phyloP scores from a whole-genome alignment of 345 rosid genomes.

The Eutrema japonicum region DNA sequence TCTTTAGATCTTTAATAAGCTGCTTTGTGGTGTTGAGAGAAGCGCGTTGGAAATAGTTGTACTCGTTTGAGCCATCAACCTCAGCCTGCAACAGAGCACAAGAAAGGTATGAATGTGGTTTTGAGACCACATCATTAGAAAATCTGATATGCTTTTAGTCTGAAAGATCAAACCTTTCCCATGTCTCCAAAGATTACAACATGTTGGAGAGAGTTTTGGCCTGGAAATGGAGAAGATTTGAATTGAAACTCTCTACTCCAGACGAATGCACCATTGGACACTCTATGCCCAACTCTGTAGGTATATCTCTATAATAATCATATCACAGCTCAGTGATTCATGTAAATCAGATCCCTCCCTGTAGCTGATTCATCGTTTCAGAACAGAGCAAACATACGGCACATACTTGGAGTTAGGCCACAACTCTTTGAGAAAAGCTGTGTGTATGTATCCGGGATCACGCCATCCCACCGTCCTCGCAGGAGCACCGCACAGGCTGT shows the following conservation, averaged over 20 bases:
- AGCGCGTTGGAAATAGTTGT: slow-evolving; percentile 53
- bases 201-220: slow-evolving; percentile 66
- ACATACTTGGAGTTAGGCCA: slow-evolving; percentile 64
- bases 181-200: slow-evolving; percentile 80
- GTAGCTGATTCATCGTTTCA: neutral
- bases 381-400: slow-evolving; percentile 6
- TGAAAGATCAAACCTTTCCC: slow-evolving; percentile 72
- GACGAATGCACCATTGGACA: slow-evolving; percentile 51
- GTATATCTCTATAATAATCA: slow-evolving; percentile 52
- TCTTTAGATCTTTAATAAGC: slow-evolving; percentile 57
- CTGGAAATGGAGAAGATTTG: slow-evolving; percentile 75
- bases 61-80: slow-evolving; percentile 67
- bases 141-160: slow-evolving; percentile 33
- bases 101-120: slow-evolving; percentile 7
- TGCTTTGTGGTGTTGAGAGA: slow-evolving; percentile 71
- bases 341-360: neutral
- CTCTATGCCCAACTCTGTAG: slow-evolving; percentile 64
- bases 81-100: slow-evolving; percentile 53
- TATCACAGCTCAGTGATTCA: slow-evolving; percentile 13
- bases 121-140: slow-evolving; percentile 17
- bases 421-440: slow-evolving; percentile 67
- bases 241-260: slow-evolving; percentile 69
- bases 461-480: slow-evolving; percentile 85
- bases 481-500: slow-evolving; percentile 70
- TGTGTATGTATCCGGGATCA: slow-evolving; percentile 79